Evolutionary conservation across 768 basidiomycete species (phyloP).

Genomic region (Filobasidium floriforme): DNA sequence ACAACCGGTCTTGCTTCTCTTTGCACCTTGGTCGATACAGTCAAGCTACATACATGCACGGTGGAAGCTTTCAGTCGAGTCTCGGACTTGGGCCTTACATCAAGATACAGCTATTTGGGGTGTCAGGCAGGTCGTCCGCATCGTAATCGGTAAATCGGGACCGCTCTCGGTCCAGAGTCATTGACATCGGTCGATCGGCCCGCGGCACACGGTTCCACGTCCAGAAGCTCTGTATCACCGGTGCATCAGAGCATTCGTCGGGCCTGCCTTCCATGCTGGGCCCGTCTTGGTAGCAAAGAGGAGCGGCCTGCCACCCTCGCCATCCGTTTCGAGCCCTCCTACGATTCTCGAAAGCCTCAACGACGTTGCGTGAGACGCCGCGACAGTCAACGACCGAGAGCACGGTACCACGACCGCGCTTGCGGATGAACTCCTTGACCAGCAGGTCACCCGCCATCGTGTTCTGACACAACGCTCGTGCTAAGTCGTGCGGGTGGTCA

Average conservation of each 20-base stretch:
- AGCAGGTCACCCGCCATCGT: slow-evolving; percentile 17
- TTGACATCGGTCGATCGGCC: background rate
- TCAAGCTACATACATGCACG: no score
- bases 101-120: no score
- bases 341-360: slow-evolving; percentile 12
- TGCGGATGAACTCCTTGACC: slow-evolving; percentile 23
- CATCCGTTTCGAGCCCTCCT: slow-evolving; percentile 19
- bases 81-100: no score
- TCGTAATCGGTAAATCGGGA: no score
- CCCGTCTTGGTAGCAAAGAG: slow-evolving; percentile 17
- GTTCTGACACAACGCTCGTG: slow-evolving; percentile 3
- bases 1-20: no score
- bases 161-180: background rate
- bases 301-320: slow-evolving; percentile 18
- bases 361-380: slow-evolving; percentile 13
- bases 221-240: slow-evolving; percentile 22
- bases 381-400: slow-evolving; percentile 21
- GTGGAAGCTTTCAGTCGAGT: no score
- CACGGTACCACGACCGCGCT: background rate
- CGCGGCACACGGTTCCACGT: slow-evolving; percentile 16
- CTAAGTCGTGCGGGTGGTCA: no score
- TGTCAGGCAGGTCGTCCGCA: no score
- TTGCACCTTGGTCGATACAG: no score
- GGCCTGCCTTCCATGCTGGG: no score
- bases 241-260: slow-evolving; percentile 15